Conservation (phyloP, 129 eudicot species). For the Erigeron canadensis region DNA sequence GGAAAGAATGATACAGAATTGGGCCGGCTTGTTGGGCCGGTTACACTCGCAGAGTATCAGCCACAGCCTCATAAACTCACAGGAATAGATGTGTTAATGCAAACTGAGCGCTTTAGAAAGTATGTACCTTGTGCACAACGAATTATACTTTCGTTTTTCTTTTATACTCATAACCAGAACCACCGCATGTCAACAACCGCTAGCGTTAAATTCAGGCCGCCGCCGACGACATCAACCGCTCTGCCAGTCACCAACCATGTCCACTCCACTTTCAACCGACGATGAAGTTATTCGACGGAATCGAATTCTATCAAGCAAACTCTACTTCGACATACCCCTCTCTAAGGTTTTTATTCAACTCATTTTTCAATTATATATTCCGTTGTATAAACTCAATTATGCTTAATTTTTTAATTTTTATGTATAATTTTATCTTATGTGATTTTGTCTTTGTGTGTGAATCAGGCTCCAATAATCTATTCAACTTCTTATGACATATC, state of each 20-base stretch:
- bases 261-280: constrained; percentile 24
- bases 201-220: constrained; percentile 4
- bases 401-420: constrained; percentile 7
- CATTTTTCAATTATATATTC: not conserved
- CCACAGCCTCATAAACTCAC: too few relatives aligned
- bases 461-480: constrained; percentile 80
- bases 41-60: too few relatives aligned
- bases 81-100: too few relatives aligned
- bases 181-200: constrained; percentile 30
- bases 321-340: constrained; percentile 68
- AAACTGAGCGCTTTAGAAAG: not conserved
- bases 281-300: constrained; percentile 48
- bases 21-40: too few relatives aligned
- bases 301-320: constrained; percentile 67
- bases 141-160: constrained; percentile 18
- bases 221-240: not conserved
- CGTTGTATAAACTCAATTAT: not conserved
- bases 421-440: not conserved
- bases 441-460: too few relatives aligned
- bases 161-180: not conserved
- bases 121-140: constrained; percentile 19
- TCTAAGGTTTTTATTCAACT: constrained; percentile 41
- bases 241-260: constrained; percentile 24
- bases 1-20: too few relatives aligned
- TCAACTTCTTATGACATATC: constrained; percentile 81